A percentile compares a stretch with the other conserved stretches of the same genome.
phyloP scores from a whole-genome alignment of 2,329 filamentous ascomycete species.

The Raffaelea deltoideospora region DNA sequence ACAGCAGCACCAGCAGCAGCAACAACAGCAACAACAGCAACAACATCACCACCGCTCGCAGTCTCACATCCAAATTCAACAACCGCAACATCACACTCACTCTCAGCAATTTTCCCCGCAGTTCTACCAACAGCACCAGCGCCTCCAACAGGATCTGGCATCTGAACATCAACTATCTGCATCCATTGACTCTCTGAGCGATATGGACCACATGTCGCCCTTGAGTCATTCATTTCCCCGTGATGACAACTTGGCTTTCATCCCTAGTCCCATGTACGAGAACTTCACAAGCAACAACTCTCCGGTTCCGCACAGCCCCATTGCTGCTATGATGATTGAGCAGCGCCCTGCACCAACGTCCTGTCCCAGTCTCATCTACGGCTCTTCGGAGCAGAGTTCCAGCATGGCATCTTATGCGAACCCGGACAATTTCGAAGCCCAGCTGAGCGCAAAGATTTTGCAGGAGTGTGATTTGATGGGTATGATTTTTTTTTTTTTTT shows the following conservation, averaged over 20 bases:
- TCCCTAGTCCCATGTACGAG: constrained; percentile 42
- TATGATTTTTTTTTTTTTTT: constrained; percentile 21
- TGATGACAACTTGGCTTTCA: constrained; percentile 40
- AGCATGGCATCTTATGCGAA: constrained; percentile 41
- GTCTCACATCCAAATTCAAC: too few relatives aligned
- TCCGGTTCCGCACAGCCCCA: constrained; percentile 39
- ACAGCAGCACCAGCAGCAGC: background rate
- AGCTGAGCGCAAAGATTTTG: constrained; percentile 36
- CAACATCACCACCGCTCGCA: background rate
- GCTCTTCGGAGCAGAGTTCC: constrained; percentile 44
- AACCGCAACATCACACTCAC: constrained; percentile 1
- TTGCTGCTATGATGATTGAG: constrained; percentile 38
- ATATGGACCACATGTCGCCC: constrained; percentile 44
- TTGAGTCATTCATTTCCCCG: constrained; percentile 37
- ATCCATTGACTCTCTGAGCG: constrained; percentile 44
- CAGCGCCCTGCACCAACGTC: constrained; percentile 40
- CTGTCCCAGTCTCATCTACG: constrained; percentile 45
- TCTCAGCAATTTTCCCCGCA: background rate
- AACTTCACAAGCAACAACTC: constrained; percentile 37
- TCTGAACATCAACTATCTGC: constrained; percentile 31
- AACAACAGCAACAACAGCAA: background rate
- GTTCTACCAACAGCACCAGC: constrained; percentile 21
- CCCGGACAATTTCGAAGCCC: constrained; percentile 40
- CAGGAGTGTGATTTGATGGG: constrained; percentile 40
- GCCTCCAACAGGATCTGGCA: constrained; percentile 23